Percentiles rank a stretch among this genome's conserved stretches.
phyloP scores from a whole-genome alignment of 805 yeast species.

The Candida ficus region DNA sequence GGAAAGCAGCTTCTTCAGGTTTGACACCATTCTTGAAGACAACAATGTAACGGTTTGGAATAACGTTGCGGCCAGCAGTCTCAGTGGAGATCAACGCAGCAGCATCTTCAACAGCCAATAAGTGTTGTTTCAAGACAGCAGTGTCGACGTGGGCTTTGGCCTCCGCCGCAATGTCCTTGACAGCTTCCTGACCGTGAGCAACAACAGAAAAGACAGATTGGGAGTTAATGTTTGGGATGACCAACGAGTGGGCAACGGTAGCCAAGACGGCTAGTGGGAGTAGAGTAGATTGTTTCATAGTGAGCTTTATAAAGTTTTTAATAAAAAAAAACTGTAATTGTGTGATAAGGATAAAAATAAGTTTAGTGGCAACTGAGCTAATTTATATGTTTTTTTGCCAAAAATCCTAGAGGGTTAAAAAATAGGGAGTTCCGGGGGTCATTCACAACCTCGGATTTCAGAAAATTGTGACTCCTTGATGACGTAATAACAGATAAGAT shows the following conservation, averaged over 20 bases:
- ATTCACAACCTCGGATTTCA: neutral
- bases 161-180: conserved; percentile 11
- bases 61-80: conserved; percentile 38
- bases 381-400: neutral
- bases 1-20: conserved; percentile 52
- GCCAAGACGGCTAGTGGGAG: conserved; percentile 32
- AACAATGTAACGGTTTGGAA: conserved; percentile 78
- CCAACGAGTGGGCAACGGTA: conserved; percentile 45
- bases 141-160: conserved; percentile 19
- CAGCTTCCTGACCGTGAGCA: conserved; percentile 9
- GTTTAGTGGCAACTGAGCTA: neutral
- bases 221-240: conserved; percentile 52
- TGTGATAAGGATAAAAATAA: neutral
- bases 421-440: neutral
- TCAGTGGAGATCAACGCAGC: conserved; percentile 47
- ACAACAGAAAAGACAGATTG: conserved; percentile 28
- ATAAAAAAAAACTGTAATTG: neutral
- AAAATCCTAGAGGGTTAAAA: too few species aligned
- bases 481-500: conserved; percentile 1
- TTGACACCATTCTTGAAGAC: conserved; percentile 68
- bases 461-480: neutral
- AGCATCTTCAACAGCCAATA: conserved; percentile 18
- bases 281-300: conserved; percentile 22
- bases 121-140: conserved; percentile 8
- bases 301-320: neutral